Percentiles rank a stretch among this genome's conserved stretches.
Conservation (phyloP, 352 stramenopile genomes). For the Phytophthora pinifolia region DNA sequence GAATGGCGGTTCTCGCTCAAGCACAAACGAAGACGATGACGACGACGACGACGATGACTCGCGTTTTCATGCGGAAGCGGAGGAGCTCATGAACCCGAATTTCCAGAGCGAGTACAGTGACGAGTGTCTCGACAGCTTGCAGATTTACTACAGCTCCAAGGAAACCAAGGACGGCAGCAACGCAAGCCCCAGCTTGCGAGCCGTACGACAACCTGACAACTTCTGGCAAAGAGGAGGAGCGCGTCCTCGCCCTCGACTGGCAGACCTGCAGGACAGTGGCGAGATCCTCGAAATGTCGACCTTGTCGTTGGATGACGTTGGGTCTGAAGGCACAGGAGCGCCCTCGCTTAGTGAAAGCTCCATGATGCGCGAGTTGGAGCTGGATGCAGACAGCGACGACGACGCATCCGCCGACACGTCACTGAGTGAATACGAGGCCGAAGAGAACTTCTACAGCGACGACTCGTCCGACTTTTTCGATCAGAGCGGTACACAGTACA, state of each 20-base stretch:
- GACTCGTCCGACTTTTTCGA: constrained; percentile 70
- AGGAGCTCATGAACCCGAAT: constrained; percentile 79
- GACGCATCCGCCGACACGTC: constrained; percentile 48
- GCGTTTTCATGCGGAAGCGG: constrained; percentile 52
- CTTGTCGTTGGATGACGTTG: constrained; percentile 33
- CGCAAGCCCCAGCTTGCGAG: constrained; percentile 6
- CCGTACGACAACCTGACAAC: constrained; percentile 6
- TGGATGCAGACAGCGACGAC: constrained; percentile 49
- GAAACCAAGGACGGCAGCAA: constrained; percentile 22
- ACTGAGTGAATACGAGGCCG: constrained; percentile 69
- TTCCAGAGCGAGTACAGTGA: constrained; percentile 82
- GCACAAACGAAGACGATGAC: constrained; percentile 21
- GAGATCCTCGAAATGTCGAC: constrained; percentile 28
- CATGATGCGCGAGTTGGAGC: constrained; percentile 57
- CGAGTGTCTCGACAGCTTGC: constrained; percentile 75
- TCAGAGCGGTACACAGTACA: constrained; percentile 72
- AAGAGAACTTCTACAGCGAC: constrained; percentile 88
- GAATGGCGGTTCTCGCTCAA: constrained; percentile 11
- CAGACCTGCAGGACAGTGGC: constrained; percentile 18
- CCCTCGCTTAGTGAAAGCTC: constrained; percentile 53
- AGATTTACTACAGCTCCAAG: constrained; percentile 62
- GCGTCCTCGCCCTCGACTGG: constrained; percentile 5
- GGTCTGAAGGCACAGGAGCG: constrained; percentile 21
- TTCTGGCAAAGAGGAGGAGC: constrained; percentile 3
- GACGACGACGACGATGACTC: constrained; percentile 36